Base-by-base conservation (phyloP, 177 flowering plant species). In the Vitis hybrid region DNA sequence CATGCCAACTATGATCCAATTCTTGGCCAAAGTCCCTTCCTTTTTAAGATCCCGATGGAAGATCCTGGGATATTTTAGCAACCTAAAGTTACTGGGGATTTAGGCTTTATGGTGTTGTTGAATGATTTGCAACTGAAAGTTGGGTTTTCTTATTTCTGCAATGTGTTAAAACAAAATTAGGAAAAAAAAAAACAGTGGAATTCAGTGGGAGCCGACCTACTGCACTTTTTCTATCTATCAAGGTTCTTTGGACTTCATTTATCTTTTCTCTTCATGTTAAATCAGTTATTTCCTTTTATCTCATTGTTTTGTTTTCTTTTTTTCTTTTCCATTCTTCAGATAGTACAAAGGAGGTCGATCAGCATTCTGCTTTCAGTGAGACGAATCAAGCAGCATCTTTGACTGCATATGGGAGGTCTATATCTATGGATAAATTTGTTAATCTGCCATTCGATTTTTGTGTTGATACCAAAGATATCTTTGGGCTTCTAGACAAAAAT, bases 391-490 rank as follows among this genome's bases (percentile, higher is more conserved):
- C 78, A 21, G 65, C 75, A 66, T 14, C 79, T 59, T 72, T 30
- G 34, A 69, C 80, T 67, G 86, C 76, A 71, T 82, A 79, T 74
- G 86, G 60, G 21, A 88, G 88, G 94, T 86, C 19, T 72, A 10
- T 75, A 23, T 65, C 56, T 56, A 40, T 40, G 45, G 8, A 40
- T 40, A 40, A 4, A 40, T 52, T n/a, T 55, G 56, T 64, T 71
- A 9, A 26, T 12, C 0, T 45, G 45, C 14, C 18, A 14, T 52
- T 23, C 14, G 7, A 15, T 3, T 71, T 4, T 40, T 19, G 34
- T 18, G 3, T 10, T 17, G 49, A 60, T 50, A 51, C 7, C 15
- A 14, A 30, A 2, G 18, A 32, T 50, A 52, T 5, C 67, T 40
- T 62, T 26, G 13, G 3, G 11, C 21, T 60, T 60, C 45, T 40